Conservation (phyloP, 2,329 filamentous ascomycete species). For the Graphiopsis chlorocephala region DNA sequence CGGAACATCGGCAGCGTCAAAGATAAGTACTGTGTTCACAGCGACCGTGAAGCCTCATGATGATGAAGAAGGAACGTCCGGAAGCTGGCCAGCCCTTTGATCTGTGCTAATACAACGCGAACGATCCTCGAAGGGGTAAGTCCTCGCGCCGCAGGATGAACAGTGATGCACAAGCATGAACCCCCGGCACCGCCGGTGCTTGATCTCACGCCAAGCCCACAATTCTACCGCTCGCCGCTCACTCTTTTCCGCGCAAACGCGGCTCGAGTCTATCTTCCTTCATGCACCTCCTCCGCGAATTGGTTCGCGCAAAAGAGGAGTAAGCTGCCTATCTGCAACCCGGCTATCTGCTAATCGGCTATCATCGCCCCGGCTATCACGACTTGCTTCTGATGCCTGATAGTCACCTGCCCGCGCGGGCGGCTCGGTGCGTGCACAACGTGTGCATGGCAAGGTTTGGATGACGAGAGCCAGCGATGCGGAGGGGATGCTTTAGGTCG, state of each 20-base stretch:
- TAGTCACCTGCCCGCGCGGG: constrained; percentile 5
- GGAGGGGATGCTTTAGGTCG: constrained; percentile 1
- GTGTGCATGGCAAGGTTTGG: constrained; percentile 2
- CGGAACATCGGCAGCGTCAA: neutral
- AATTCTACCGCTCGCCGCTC: neutral
- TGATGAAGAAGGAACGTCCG: neutral
- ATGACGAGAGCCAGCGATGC: constrained; percentile 6
- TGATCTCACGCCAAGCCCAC: constrained; percentile 11
- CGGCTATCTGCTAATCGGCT: neutral
- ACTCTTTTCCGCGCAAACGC: constrained; percentile 13
- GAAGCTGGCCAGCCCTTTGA: neutral
- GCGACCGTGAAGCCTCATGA: neutral
- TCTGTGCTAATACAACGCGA: neutral
- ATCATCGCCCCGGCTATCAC: neutral
- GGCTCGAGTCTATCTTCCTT: constrained; percentile 5
- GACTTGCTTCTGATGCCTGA: neutral
- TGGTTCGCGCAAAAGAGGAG: neutral
- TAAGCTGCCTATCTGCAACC: constrained; percentile 2
- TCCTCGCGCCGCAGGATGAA: constrained; percentile 7
- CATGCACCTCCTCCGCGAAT: constrained; percentile 6
- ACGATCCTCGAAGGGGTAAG: neutral
- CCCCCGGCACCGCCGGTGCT: neutral
- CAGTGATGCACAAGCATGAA: neutral
- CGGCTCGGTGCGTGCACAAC: constrained; percentile 4
- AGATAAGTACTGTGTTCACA: neutral